These are phyloP conservation scores for Alnus glutinosa DNA, from an alignment of 306 rosid species.

Conservation along the genomic window DNA sequence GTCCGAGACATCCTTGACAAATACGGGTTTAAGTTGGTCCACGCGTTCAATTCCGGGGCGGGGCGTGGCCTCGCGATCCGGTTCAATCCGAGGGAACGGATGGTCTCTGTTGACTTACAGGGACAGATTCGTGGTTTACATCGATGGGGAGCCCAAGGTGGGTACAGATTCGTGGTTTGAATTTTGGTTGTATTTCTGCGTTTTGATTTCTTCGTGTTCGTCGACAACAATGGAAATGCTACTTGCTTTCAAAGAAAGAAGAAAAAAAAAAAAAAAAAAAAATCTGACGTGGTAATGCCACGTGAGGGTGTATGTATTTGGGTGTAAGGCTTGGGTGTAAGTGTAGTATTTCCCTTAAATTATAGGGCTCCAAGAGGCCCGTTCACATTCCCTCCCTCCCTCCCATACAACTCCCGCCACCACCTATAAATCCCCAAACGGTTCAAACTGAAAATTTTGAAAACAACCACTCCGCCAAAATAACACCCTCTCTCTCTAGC, in stretches of 20 bases:
- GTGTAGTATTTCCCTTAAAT: too few species aligned
- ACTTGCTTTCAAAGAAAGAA: too few species aligned
- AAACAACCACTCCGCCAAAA: constrained; percentile 5
- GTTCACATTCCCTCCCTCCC: neutral
- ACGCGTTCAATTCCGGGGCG: constrained; percentile 51
- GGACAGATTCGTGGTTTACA: constrained; percentile 55
- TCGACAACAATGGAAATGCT: too few species aligned
- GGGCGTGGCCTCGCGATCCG: constrained; percentile 80
- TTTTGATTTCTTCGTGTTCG: too few species aligned
- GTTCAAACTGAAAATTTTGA: neutral
- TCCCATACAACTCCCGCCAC: neutral
- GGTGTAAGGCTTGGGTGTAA: too few species aligned
- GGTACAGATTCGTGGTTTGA: too few species aligned
- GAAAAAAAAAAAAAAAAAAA: too few species aligned
- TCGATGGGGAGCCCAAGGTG: constrained; percentile 96
- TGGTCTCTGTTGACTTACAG: constrained; percentile 63
- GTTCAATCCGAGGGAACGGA: constrained; percentile 69
- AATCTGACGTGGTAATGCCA: too few species aligned
- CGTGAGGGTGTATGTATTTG: too few species aligned
- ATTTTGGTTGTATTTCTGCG: too few species aligned
- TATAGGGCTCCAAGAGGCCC: too few species aligned
- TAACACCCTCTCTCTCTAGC: neutral
- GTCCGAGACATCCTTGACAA: constrained; percentile 74
- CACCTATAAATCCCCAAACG: neutral
- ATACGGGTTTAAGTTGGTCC: constrained; percentile 61